Evolutionary conservation across 73 alveolate genomes (phyloP).

Genomic region (Paramecium sexaurelia): DNA sequence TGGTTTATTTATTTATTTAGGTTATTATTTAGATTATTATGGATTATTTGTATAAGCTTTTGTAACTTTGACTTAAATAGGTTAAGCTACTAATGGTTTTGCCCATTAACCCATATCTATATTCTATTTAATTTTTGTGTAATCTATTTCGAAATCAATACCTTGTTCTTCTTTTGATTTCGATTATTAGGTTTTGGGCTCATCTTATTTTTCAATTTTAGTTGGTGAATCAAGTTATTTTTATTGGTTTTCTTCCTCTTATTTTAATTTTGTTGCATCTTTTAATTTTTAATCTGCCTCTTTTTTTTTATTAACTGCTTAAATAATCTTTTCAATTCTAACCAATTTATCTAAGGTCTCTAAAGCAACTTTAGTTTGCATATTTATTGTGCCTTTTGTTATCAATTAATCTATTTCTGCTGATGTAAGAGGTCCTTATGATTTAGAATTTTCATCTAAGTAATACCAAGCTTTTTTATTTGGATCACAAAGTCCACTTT

Average conservation of each 20-base stretch:
- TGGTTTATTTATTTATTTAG: background rate
- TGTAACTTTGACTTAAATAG: background rate
- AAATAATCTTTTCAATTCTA: slow-evolving; percentile 32
- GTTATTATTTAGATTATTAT: background rate
- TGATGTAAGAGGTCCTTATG: slow-evolving; percentile 6
- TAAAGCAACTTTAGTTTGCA: slow-evolving; percentile 51
- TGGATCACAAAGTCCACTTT: slow-evolving; percentile 45
- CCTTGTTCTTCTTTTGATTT: background rate
- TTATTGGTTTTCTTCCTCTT: background rate
- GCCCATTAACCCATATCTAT: slow-evolving; percentile 21
- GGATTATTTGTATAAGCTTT: background rate
- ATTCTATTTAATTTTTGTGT: slow-evolving; percentile 6
- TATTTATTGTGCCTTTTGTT: background rate
- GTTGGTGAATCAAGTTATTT: background rate
- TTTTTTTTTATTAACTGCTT: background rate
- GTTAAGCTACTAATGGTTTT: slow-evolving; percentile 26
- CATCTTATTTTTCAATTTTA: background rate
- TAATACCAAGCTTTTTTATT: slow-evolving; percentile 44
- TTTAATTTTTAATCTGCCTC: slow-evolving; percentile 9
- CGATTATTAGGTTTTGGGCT: background rate
- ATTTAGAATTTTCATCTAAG: background rate
- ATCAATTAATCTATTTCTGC: slow-evolving; percentile 6
- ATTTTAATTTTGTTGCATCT: background rate
- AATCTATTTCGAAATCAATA: slow-evolving; percentile 17
- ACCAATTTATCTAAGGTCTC: slow-evolving; percentile 52